These are phyloP conservation scores for Cercospora sesami DNA, from an alignment of 2,329 filamentous ascomycete genomes.

Conservation along the genomic window DNA sequence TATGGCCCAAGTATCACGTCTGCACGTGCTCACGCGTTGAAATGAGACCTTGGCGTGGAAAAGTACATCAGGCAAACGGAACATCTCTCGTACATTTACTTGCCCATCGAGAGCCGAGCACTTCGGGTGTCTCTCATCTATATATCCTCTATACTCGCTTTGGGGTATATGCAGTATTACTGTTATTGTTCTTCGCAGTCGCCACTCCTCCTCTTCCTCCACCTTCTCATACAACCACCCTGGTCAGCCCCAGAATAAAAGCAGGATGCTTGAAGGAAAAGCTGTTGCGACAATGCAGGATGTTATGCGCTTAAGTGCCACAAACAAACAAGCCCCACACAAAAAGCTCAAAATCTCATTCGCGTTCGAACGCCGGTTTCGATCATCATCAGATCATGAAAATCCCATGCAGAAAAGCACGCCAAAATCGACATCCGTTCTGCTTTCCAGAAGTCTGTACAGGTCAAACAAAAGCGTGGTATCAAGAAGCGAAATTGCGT, in stretches of 20 bases:
- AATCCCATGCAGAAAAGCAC: background rate
- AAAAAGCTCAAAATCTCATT: background rate
- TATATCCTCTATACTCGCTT: slow-evolving; percentile 17
- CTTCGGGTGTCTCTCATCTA: slow-evolving; percentile 27
- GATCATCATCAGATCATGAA: slow-evolving; percentile 27
- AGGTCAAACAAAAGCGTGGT: slow-evolving; percentile 11
- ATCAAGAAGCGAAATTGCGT: slow-evolving; percentile 18
- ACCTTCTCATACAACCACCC: background rate
- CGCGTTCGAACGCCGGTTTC: slow-evolving; percentile 18
- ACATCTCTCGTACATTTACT: background rate
- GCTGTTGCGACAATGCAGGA: background rate
- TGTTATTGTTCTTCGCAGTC: slow-evolving; percentile 1
- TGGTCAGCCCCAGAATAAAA: background rate
- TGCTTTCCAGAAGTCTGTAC: slow-evolving; percentile 22
- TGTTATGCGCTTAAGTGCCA: slow-evolving; percentile 18
- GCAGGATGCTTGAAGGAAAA: background rate
- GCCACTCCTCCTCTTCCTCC: background rate
- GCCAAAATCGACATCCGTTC: slow-evolving; percentile 3
- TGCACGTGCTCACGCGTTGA: background rate
- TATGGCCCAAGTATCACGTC: background rate
- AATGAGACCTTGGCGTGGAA: background rate
- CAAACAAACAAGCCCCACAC: background rate
- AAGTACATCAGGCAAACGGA: background rate
- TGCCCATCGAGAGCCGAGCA: slow-evolving; percentile 24
- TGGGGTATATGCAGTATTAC: slow-evolving; percentile 15